A percentile compares a stretch with the other conserved stretches of the same genome.
Evolutionary conservation across 2,329 filamentous ascomycete species (phyloP).

Genomic region (Pseudocercospora crystallina): DNA sequence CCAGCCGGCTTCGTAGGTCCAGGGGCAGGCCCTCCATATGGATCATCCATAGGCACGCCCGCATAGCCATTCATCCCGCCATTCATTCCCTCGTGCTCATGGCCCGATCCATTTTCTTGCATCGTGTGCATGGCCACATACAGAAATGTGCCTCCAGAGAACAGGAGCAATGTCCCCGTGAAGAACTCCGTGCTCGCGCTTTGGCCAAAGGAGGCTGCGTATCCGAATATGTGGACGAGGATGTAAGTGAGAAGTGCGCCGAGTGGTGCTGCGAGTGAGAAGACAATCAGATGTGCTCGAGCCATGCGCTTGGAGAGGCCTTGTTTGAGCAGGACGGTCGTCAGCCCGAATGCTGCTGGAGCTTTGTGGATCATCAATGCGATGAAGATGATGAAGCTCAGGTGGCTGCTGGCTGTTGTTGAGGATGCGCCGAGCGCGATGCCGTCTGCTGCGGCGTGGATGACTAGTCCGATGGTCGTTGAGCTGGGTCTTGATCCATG

Average conservation of each 20-base stretch:
- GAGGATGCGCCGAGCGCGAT: conserved; percentile 91
- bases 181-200: conserved; percentile 70
- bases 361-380: conserved; percentile 96
- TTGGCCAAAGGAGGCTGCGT: conserved; percentile 57
- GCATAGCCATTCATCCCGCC: conserved; percentile 35
- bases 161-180: conserved; percentile 90
- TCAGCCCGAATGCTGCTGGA: conserved; percentile 90
- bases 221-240: conserved; percentile 70
- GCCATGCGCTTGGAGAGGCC: conserved; percentile 84
- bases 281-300: conserved; percentile 80
- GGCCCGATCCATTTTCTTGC: conserved; percentile 67
- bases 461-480: conserved; percentile 87
- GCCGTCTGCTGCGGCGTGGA: conserved; percentile 91
- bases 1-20: neutral
- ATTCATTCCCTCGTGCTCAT: conserved; percentile 47
- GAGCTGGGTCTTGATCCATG: conserved; percentile 34
- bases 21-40: conserved; percentile 17
- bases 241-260: conserved; percentile 84
- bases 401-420: conserved; percentile 59
- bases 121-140: conserved; percentile 99
- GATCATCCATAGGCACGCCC: conserved; percentile 25
- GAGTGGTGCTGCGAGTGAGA: conserved; percentile 84
- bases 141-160: conserved; percentile 94
- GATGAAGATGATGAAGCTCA: conserved; percentile 89
- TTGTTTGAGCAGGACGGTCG: conserved; percentile 84